A percentile compares a stretch with the other conserved stretches of the same genome.
phyloP scores from a whole-genome alignment of 2,329 filamentous ascomycete species.

The Parafenestella ontariensis region DNA sequence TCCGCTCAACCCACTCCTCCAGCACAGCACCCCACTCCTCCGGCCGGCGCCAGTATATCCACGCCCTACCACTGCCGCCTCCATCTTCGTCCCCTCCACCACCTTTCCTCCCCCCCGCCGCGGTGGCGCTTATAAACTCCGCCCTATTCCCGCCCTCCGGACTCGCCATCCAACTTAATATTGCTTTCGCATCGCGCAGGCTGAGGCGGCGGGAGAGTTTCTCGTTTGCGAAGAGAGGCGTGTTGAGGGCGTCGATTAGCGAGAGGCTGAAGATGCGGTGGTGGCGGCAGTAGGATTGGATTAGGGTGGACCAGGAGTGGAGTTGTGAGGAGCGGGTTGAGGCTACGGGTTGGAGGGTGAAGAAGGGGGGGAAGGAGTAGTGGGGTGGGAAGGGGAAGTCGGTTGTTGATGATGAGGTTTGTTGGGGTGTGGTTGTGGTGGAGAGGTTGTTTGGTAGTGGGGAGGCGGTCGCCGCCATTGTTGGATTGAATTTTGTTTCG shows the following conservation, averaged over 20 bases:
- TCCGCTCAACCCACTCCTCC: conserved; percentile 81
- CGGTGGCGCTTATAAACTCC: conserved; percentile 65
- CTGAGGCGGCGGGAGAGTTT: conserved; percentile 54
- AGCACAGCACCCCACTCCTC: conserved; percentile 89
- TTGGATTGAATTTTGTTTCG: background rate
- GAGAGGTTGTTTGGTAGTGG: conserved; percentile 9
- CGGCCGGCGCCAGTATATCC: conserved; percentile 83
- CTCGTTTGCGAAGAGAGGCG: conserved; percentile 64
- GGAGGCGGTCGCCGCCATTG: conserved; percentile 24
- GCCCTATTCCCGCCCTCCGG: conserved; percentile 61
- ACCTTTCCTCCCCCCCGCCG: conserved; percentile 23
- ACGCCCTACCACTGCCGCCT: conserved; percentile 60
- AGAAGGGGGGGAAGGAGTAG: conserved; percentile 85
- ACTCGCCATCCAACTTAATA: conserved; percentile 64
- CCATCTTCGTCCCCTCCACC: conserved; percentile 38
- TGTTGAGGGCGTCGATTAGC: conserved; percentile 62
- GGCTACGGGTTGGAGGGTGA: conserved; percentile 78
- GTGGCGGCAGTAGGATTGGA: conserved; percentile 83
- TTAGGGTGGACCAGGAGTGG: conserved; percentile 82
- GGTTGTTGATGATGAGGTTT: conserved; percentile 12
- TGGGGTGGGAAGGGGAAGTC: conserved; percentile 54
- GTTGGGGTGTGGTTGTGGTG: conserved; percentile 6
- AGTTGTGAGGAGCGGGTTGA: conserved; percentile 78
- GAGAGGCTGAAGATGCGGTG: conserved; percentile 79
- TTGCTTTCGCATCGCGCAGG: conserved; percentile 59